phyloP scores from a whole-genome alignment of 2,329 filamentous ascomycete genomes.

The Sclerotinia trifoliorum region DNA sequence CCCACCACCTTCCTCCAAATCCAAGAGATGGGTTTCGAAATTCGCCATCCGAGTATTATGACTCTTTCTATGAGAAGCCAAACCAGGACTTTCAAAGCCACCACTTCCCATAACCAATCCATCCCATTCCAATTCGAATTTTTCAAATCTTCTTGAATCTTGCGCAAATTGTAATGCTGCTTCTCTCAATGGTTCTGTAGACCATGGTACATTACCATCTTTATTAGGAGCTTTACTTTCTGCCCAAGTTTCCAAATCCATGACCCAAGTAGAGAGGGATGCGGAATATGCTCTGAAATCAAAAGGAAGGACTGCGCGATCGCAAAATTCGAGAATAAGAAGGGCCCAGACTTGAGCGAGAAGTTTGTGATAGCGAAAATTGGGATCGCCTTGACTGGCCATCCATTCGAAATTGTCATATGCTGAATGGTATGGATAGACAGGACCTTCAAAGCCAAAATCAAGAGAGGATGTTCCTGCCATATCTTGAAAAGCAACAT shows the following conservation, averaged over 20 bases:
- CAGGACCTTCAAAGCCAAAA: slow-evolving; percentile 67
- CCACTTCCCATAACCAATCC: slow-evolving; percentile 65
- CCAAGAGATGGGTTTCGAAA: slow-evolving; percentile 82
- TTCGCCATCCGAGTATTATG: slow-evolving; percentile 77
- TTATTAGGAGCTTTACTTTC: slow-evolving; percentile 56
- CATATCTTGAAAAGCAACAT: slow-evolving; percentile 86
- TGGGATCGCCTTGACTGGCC: slow-evolving; percentile 73
- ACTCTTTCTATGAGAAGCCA: slow-evolving; percentile 65
- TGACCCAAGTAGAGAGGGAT: slow-evolving; percentile 62
- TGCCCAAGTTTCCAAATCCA: slow-evolving; percentile 65
- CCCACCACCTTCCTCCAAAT: slow-evolving; percentile 68
- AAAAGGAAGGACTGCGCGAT: slow-evolving; percentile 78
- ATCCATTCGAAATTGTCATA: slow-evolving; percentile 93
- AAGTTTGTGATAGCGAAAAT: slow-evolving; percentile 75
- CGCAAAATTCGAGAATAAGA: slow-evolving; percentile 80
- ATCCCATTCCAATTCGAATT: slow-evolving; percentile 79
- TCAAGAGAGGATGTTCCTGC: slow-evolving; percentile 87
- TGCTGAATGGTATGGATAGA: slow-evolving; percentile 74
- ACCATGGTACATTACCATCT: slow-evolving; percentile 43
- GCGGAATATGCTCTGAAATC: slow-evolving; percentile 73
- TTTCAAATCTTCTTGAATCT: slow-evolving; percentile 63
- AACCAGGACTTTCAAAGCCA: slow-evolving; percentile 71
- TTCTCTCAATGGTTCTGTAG: slow-evolving; percentile 54
- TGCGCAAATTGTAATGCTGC: slow-evolving; percentile 61
- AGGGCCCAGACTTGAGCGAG: slow-evolving; percentile 79